Conservation (phyloP, 2,329 filamentous ascomycete genomes). For the Trichoderma lentiforme region DNA sequence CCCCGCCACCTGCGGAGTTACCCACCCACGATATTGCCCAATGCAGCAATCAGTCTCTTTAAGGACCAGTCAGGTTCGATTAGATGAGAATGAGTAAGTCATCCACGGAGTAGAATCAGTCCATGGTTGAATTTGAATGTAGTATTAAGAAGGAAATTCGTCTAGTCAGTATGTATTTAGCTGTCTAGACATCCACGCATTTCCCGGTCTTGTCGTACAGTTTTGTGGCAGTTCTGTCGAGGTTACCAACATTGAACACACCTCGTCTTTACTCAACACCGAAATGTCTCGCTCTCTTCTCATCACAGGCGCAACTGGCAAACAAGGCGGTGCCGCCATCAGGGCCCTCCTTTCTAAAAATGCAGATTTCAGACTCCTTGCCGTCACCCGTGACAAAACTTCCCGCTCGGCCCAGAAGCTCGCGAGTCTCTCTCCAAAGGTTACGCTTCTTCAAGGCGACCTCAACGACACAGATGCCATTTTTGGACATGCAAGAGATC, state of each 20-base stretch:
- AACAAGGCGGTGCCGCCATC: neutral
- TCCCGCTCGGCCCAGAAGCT: neutral
- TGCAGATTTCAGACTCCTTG: neutral
- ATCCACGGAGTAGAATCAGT: neutral
- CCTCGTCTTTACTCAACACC: neutral
- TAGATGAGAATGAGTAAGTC: neutral
- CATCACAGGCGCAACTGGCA: neutral
- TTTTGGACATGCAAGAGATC: neutral
- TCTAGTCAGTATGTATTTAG: neutral
- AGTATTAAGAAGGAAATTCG: neutral
- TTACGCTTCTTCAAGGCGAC: neutral
- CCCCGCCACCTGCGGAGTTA: neutral
- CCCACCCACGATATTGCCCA: neutral
- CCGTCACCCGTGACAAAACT: neutral
- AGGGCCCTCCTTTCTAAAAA: neutral
- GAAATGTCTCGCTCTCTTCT: neutral
- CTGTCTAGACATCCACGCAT: neutral
- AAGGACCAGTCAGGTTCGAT: neutral
- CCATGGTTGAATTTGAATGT: neutral
- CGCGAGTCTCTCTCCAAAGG: neutral
- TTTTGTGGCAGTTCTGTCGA: neutral
- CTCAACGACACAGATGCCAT: neutral
- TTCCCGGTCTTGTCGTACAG: neutral
- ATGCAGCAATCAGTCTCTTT: neutral
- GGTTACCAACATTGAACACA: neutral